Percentiles rank a stretch among this genome's conserved stretches.
phyloP scores from a whole-genome alignment of 306 rosid species.

The Rosa chinensis region DNA sequence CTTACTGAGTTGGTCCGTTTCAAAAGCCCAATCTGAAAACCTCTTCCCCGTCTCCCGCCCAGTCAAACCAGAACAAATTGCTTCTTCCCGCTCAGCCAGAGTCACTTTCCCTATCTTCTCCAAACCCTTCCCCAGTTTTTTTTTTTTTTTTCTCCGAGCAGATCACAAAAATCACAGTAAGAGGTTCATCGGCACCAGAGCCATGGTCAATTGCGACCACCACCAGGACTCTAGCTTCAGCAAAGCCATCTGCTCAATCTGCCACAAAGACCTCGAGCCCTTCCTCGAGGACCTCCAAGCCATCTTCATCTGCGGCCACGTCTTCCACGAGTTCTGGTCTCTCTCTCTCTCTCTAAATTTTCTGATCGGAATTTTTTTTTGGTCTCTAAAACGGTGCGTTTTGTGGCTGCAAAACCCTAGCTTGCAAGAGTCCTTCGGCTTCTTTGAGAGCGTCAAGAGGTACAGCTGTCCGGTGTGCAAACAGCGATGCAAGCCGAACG shows the following conservation, averaged over 20 bases:
- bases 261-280: constrained; percentile 86
- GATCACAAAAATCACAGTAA: too few relatives aligned
- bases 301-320: constrained; percentile 82
- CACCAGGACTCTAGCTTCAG: constrained; percentile 25
- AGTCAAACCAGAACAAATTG: not conserved
- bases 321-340: constrained; percentile 94
- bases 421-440: constrained; percentile 91
- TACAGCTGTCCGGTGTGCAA: constrained; percentile 85
- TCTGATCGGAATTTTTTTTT: not conserved
- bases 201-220: constrained; percentile 40
- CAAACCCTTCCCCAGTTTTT: too few relatives aligned
- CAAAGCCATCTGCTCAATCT: constrained; percentile 80
- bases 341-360: not conserved
- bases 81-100: not conserved
- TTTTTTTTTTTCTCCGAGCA: too few relatives aligned
- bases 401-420: constrained; percentile 37
- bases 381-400: constrained; percentile 1
- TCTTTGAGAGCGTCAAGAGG: constrained; percentile 59
- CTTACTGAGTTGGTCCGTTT: not conserved
- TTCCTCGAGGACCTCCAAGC: constrained; percentile 74
- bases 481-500: constrained; percentile 54
- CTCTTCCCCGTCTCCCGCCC: not conserved
- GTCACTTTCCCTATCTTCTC: not conserved
- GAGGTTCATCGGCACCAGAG: not conserved
- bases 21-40: not conserved